These are phyloP conservation scores for Komagataella populi DNA, from an alignment of 805 yeast species.

Conservation along the genomic window DNA sequence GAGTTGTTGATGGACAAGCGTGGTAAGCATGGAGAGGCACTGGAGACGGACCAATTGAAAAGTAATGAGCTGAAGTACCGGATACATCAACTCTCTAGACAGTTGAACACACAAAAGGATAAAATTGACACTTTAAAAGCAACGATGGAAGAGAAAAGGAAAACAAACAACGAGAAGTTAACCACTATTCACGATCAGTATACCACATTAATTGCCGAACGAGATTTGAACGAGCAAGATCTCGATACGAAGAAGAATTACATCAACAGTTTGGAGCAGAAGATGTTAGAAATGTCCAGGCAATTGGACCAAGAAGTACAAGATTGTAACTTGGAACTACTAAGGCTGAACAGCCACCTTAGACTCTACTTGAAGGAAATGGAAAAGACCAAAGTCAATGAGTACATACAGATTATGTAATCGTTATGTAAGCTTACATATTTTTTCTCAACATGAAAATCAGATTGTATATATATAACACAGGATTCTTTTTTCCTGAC, in stretches of 20 bases:
- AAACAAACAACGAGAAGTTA: conserved; percentile 25
- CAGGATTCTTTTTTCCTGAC: background rate
- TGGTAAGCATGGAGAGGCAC: conserved; percentile 23
- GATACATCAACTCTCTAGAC: conserved; percentile 32
- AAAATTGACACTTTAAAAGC: conserved; percentile 27
- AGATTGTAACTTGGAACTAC: conserved; percentile 37
- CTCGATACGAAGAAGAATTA: conserved; percentile 31
- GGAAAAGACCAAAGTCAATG: conserved; percentile 15
- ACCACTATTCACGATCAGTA: conserved; percentile 30
- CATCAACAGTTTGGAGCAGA: conserved; percentile 28
- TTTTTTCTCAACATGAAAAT: background rate
- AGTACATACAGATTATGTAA: background rate
- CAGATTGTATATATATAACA: no score
- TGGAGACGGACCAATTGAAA: conserved; percentile 22
- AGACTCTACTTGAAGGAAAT: conserved; percentile 38
- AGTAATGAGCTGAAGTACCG: conserved; percentile 27
- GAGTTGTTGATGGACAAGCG: conserved; percentile 24
- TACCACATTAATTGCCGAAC: conserved; percentile 31
- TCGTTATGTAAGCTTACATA: background rate
- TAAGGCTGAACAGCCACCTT: conserved; percentile 41
- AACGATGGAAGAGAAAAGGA: conserved; percentile 31
- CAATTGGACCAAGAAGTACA: conserved; percentile 39
- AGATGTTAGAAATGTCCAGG: conserved; percentile 21
- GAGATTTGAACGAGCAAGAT: conserved; percentile 33
- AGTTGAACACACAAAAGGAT: conserved; percentile 33